These are phyloP conservation scores for Fusarium bulbicola DNA, from an alignment of 2,329 filamentous ascomycete species.

Conservation along the genomic window DNA sequence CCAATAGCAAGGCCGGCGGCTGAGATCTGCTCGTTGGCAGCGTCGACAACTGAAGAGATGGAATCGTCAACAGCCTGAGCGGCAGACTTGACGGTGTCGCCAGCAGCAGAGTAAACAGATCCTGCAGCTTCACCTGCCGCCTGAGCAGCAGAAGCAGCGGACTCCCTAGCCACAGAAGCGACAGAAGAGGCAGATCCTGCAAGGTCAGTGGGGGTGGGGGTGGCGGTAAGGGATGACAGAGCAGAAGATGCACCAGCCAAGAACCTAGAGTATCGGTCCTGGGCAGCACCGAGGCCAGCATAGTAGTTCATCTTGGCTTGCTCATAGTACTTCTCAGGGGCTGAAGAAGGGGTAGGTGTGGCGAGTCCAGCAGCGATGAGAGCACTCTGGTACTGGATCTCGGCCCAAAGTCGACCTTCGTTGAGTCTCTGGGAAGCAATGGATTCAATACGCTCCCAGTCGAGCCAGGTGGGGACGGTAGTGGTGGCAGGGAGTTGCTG, in stretches of 20 bases:
- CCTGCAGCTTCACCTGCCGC: slow-evolving; percentile 61
- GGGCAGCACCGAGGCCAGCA: slow-evolving; percentile 79
- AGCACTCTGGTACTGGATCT: slow-evolving; percentile 75
- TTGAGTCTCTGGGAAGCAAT: slow-evolving; percentile 76
- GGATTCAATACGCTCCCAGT: slow-evolving; percentile 64
- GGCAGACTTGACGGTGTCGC: slow-evolving; percentile 54
- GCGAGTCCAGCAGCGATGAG: slow-evolving; percentile 71
- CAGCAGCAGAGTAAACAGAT: slow-evolving; percentile 54
- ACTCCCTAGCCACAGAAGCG: slow-evolving; percentile 60
- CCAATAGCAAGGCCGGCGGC: slow-evolving; percentile 50
- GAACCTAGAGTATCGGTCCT: slow-evolving; percentile 82
- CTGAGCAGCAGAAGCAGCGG: slow-evolving; percentile 55
- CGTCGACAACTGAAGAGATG: slow-evolving; percentile 56
- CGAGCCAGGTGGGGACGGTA: slow-evolving; percentile 52
- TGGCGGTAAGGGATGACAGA: slow-evolving; percentile 67
- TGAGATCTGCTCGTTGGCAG: slow-evolving; percentile 51
- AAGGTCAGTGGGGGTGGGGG: slow-evolving; percentile 67
- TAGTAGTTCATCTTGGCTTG: slow-evolving; percentile 76
- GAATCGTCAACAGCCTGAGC: slow-evolving; percentile 51
- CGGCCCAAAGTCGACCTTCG: slow-evolving; percentile 75
- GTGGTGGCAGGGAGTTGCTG: slow-evolving; percentile 59
- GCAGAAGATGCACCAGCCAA: slow-evolving; percentile 75
- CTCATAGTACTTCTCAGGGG: slow-evolving; percentile 66
- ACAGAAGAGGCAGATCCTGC: slow-evolving; percentile 60
- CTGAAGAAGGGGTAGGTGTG: slow-evolving; percentile 58